phyloP scores from a whole-genome alignment of 768 basidiomycete species.

The Kwoniella dendrophila region DNA sequence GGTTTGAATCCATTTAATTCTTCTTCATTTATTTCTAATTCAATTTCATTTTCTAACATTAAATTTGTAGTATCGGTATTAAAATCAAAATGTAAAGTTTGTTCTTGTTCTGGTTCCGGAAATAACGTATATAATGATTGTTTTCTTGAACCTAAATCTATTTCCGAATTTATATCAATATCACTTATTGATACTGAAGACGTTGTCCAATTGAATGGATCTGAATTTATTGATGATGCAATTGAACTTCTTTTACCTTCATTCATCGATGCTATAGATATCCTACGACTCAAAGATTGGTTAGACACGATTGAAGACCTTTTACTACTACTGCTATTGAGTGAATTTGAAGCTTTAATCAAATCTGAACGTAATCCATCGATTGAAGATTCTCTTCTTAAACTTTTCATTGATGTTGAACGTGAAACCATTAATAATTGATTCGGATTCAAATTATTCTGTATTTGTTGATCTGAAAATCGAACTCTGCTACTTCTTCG shows the following conservation, averaged over 20 bases:
- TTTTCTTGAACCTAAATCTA: slow-evolving; percentile 1
- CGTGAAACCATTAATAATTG: background rate
- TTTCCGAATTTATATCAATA: background rate
- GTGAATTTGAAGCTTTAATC: background rate
- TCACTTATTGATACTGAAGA: slow-evolving; percentile 14
- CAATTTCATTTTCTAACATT: background rate
- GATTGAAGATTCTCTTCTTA: slow-evolving; percentile 21
- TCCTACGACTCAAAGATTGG: background rate
- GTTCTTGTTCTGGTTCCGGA: no score
- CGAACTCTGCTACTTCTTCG: slow-evolving; percentile 21
- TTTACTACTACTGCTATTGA: background rate
- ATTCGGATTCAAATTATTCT: background rate
- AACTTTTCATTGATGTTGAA: slow-evolving; percentile 2
- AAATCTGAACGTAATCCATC: slow-evolving; percentile 19
- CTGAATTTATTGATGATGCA: slow-evolving; percentile 16
- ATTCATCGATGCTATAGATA: slow-evolving; percentile 6
- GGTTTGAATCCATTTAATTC: slow-evolving; percentile 14
- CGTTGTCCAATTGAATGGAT: slow-evolving; percentile 21
- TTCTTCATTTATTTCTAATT: background rate
- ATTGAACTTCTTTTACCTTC: slow-evolving; percentile 6
- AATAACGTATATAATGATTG: background rate
- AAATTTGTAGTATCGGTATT: background rate
- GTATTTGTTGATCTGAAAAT: slow-evolving; percentile 17
- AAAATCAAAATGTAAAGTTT: background rate
- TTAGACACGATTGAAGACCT: slow-evolving; percentile 1